Conservation (phyloP, 441 rosid genomes). For the Bruguiera hainesii region DNA sequence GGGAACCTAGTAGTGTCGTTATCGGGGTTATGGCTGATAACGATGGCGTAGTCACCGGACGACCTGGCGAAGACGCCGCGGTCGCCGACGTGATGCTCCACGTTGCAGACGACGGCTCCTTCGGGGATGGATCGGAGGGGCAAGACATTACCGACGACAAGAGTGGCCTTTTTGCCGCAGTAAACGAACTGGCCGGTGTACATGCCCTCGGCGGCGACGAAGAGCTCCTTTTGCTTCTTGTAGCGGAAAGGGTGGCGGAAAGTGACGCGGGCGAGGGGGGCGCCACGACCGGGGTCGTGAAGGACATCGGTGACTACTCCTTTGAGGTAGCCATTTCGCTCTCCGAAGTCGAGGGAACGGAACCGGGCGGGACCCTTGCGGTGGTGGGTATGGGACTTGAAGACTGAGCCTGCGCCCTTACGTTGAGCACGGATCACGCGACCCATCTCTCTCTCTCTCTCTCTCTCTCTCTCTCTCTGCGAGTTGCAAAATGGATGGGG, state of each 20-base stretch:
- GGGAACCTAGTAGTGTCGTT: constrained; percentile 1
- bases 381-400: constrained; percentile 72
- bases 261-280: constrained; percentile 50
- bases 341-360: constrained; percentile 56
- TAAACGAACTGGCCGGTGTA: constrained; percentile 60
- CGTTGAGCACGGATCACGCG: constrained; percentile 64
- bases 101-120: constrained; percentile 61
- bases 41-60: background rate
- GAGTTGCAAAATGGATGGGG: background rate
- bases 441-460: background rate
- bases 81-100: constrained; percentile 46
- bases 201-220: constrained; percentile 61
- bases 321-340: constrained; percentile 54
- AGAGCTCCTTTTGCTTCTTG: constrained; percentile 64
- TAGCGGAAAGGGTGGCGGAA: constrained; percentile 63
- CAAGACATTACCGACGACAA: constrained; percentile 53
- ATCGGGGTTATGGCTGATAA: background rate
- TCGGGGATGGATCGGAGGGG: constrained; percentile 57
- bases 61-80: background rate
- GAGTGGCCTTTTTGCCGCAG: constrained; percentile 56
- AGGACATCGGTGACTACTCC: constrained; percentile 55
- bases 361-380: constrained; percentile 65
- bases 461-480: background rate
- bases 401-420: constrained; percentile 65
- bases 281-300: constrained; percentile 66